phyloP scores from a whole-genome alignment of 495 filamentous ascomycete species.

The Neurospora sp. region DNA sequence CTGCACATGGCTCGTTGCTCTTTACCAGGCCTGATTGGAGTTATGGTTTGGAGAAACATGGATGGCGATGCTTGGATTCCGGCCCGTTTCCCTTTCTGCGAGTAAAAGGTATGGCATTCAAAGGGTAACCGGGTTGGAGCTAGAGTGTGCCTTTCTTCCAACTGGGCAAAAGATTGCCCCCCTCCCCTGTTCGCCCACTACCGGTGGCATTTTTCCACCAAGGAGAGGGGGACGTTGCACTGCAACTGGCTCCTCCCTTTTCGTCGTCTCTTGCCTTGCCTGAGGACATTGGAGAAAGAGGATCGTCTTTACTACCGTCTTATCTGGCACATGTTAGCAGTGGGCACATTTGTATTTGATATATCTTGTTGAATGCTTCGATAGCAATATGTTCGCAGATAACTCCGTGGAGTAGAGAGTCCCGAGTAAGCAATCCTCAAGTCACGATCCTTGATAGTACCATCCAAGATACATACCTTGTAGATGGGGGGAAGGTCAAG shows the following conservation, averaged over 20 bases:
- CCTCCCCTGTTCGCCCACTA: background rate
- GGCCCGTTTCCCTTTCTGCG: slow-evolving; percentile 6
- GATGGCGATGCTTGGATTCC: background rate
- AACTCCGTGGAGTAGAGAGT: background rate
- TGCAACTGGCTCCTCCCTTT: background rate
- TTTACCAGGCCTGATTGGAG: slow-evolving; percentile 3
- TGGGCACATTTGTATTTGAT: background rate
- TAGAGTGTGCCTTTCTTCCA: slow-evolving; percentile 1
- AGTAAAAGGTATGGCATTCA: background rate
- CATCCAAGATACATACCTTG: background rate
- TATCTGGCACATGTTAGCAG: background rate
- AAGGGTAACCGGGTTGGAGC: background rate
- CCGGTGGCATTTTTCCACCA: slow-evolving; percentile 12
- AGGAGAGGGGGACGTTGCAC: slow-evolving; percentile 2
- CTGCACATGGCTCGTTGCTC: background rate
- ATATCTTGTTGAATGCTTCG: background rate
- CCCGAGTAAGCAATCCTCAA: background rate
- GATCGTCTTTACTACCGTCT: background rate
- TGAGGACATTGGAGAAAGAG: background rate
- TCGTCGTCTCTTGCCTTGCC: background rate
- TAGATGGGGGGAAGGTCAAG: background rate
- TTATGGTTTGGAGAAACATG: background rate
- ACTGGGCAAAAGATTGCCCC: slow-evolving; percentile 1
- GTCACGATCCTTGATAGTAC: background rate
- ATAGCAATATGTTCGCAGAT: background rate